Evolutionary conservation across 306 rosid species (phyloP), one percentile per base, ranked within the genome.

Genomic region (Cicer yamashitae): DNA sequence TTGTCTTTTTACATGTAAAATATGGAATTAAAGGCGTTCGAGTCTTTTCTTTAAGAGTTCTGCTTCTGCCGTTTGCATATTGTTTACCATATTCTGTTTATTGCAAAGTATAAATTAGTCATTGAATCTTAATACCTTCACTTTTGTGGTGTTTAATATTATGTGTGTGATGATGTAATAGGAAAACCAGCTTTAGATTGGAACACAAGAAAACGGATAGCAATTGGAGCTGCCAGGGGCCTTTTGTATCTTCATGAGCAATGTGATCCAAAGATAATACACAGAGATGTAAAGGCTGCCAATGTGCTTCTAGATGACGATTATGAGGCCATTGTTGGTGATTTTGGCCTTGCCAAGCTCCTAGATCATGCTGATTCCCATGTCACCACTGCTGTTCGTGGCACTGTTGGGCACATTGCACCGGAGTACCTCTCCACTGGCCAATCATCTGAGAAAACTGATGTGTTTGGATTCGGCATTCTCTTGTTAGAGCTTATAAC

Each of bases 371-470:
- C 89, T 22, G 99, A 94, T 54, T 92, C 99, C 53, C 99, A 94
- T 79, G 99, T 94, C 69, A 94, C 99, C 20, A 94, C 99, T 58
- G 99, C 97, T 51, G 99, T 94, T 39, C 97, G 99, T 45, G 99
- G 99, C 74, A 94, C 99, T 7, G 96, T 94, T 6, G 99, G 99
- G 22, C 99, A 94, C 84, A 94, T 94, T 52, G 99, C 99, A 1
- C 99, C 99, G 0, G 99, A 94, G 82, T 94, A 94, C 79, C 99
- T 94, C 72, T 94, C 99, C 30, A 94, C 99, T 1, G 99, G 99
- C 67, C 97, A 94, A 61, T 94, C 99, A 65, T 94, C 99, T 34
- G 99, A 94, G 87, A 94, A 94, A 81, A 94, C 99, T 7, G 99
- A 94, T 52, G 99, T 94, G 9, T 94, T 86, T 70, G 99, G 99